phyloP scores from a whole-genome alignment of 768 basidiomycete species.

The Lyophyllum shimeji region DNA sequence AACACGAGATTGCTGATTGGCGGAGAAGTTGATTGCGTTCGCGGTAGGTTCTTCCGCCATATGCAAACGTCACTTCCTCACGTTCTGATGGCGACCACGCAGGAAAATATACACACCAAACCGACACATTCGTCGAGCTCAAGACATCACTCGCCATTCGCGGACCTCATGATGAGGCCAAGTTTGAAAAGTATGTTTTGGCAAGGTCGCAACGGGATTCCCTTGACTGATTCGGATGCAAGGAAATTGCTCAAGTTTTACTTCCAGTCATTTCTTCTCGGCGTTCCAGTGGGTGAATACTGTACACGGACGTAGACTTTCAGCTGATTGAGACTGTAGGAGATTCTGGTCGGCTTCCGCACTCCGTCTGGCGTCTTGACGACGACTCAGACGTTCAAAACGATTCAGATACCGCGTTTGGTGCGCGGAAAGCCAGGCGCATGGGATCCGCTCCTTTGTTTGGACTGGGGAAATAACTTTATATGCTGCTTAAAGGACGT shows the following conservation, averaged over 20 bases:
- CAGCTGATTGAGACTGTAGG: conserved; percentile 36
- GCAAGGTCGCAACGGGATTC: neutral
- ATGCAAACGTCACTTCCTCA: neutral
- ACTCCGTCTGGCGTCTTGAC: conserved; percentile 70
- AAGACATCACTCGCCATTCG: conserved; percentile 82
- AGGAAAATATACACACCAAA: conserved; percentile 62
- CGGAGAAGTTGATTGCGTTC: conserved; percentile 89
- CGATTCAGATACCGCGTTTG: conserved; percentile 74
- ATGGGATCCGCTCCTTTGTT: conserved; percentile 77
- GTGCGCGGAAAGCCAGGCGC: conserved; percentile 71
- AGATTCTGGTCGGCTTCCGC: conserved; percentile 86
- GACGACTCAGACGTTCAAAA: conserved; percentile 71
- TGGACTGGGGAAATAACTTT: conserved; percentile 72
- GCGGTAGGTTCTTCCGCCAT: conserved; percentile 44
- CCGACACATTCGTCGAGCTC: conserved; percentile 77
- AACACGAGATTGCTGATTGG: conserved; percentile 73
- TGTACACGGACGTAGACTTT: neutral
- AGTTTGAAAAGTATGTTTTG: conserved; percentile 71
- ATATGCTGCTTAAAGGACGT: conserved; percentile 51
- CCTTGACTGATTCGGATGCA: conserved; percentile 10
- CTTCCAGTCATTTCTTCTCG: conserved; percentile 88
- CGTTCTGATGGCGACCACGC: conserved; percentile 14
- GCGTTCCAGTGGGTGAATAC: conserved; percentile 71
- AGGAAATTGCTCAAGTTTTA: conserved; percentile 93
- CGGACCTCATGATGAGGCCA: conserved; percentile 59